These are phyloP conservation scores for Torulaspora globosa DNA, from an alignment of 1,139 yeast species.

Conservation along the genomic window DNA sequence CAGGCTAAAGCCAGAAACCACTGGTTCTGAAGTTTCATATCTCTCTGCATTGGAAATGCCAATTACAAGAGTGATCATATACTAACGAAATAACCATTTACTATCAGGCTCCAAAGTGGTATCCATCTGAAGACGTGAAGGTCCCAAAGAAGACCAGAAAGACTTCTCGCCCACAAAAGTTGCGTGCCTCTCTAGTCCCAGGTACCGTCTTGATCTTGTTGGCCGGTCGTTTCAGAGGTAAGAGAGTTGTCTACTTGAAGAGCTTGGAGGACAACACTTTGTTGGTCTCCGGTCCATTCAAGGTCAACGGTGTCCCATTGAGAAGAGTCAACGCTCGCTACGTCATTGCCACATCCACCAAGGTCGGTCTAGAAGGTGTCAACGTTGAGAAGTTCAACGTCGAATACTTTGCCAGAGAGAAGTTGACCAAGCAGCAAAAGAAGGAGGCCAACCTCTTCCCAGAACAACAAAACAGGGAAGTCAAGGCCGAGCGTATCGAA, in stretches of 20 bases:
- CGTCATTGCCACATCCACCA: slow-evolving; percentile 98
- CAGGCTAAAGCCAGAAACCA: too few species aligned
- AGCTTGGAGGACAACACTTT: slow-evolving; percentile 97
- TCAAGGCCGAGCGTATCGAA: slow-evolving; percentile 92
- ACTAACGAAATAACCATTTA: slow-evolving; percentile 18
- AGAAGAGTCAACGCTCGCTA: slow-evolving; percentile 99
- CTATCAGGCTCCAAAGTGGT: slow-evolving; percentile 83
- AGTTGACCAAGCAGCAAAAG: slow-evolving; percentile 69
- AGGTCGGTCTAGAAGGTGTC: slow-evolving; percentile 72
- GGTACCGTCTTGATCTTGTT: slow-evolving; percentile 97
- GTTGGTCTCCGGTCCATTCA: slow-evolving; percentile 99
- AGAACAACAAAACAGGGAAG: slow-evolving; percentile 68
- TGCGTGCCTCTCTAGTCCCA: slow-evolving; percentile 96
- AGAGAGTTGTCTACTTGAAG: slow-evolving; percentile 99
- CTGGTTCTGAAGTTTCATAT: too few species aligned
- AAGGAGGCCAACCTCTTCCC: slow-evolving; percentile 97
- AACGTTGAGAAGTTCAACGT: slow-evolving; percentile 91
- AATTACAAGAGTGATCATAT: not conserved
- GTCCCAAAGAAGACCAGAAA: slow-evolving; percentile 85
- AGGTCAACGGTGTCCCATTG: slow-evolving; percentile 99
- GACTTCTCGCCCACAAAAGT: slow-evolving; percentile 90
- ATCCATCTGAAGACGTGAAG: slow-evolving; percentile 91
- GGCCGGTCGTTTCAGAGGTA: slow-evolving; percentile 99
- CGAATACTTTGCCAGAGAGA: slow-evolving; percentile 97
- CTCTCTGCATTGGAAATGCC: too few species aligned